Evolutionary conservation across 768 basidiomycete genomes (phyloP).

Genomic region (Symmetrospora coprosmae): DNA sequence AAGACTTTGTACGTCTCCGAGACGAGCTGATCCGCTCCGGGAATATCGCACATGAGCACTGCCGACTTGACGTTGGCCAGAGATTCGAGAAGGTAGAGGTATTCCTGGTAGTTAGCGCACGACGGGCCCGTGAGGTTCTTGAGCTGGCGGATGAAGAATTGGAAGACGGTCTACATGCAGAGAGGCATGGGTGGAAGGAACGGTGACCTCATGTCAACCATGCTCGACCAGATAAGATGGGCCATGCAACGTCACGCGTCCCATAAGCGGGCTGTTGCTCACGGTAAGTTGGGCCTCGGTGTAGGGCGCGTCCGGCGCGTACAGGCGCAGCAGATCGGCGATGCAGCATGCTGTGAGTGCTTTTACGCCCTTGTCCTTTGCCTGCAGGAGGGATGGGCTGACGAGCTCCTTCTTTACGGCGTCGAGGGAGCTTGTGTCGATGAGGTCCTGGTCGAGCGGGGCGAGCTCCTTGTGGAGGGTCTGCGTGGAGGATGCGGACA

Average conservation of each 20-base stretch:
- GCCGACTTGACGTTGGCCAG: constrained; percentile 88
- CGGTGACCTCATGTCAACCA: background rate
- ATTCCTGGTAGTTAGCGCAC: constrained; percentile 62
- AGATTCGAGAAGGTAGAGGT: constrained; percentile 85
- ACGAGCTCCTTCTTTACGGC: constrained; percentile 65
- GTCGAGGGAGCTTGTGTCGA: constrained; percentile 59
- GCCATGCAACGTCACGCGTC: too few relatives aligned
- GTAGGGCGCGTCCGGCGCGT: constrained; percentile 94
- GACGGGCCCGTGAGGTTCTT: constrained; percentile 32
- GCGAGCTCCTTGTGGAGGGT: constrained; percentile 45
- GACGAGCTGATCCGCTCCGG: constrained; percentile 70
- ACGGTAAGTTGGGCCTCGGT: constrained; percentile 66
- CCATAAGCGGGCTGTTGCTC: too few relatives aligned
- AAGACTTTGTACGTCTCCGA: constrained; percentile 66
- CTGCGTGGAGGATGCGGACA: constrained; percentile 24
- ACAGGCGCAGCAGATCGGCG: constrained; percentile 80
- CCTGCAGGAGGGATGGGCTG: constrained; percentile 61
- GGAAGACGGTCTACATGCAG: constrained; percentile 83
- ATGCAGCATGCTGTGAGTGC: constrained; percentile 87
- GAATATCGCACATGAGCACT: constrained; percentile 82
- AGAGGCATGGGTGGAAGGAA: background rate
- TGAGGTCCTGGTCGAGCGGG: constrained; percentile 69
- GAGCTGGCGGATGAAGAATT: constrained; percentile 87
- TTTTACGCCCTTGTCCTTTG: constrained; percentile 92
- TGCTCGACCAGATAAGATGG: too few relatives aligned